Evolutionary conservation across 1,139 yeast species (phyloP), one percentile per base, ranked within the genome.

Genomic region (Kluyveromyces sp.): DNA sequence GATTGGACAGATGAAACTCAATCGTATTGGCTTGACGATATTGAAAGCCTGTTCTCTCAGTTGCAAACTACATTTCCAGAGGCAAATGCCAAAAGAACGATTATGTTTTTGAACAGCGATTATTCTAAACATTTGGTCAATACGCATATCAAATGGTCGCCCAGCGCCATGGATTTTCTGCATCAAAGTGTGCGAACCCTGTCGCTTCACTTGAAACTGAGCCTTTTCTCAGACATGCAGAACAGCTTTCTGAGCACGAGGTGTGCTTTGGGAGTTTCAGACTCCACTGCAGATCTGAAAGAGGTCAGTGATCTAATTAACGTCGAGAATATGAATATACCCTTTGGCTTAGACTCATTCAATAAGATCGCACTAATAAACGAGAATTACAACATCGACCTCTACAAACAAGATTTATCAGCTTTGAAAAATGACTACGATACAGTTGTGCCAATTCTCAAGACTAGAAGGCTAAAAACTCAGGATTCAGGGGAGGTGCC

Each of bases 331-430:
- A 57, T 80, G 15, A 56, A 67, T 30, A 69, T 83, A 1, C 80
- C 82, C 0, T 45, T 50, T 9, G 75, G 73, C 0, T 66, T 73
- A 64, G 87, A 80, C 49, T 63, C 77, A 3, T 67, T 72, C 68
- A 65, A 67, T 18, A 73, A 76, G 49, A 77, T 80, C 19, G 53
- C 63, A 13, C 64, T 78, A 0, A 51, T 77, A 22, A 69, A 74
- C 42, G 69, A 63, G 7, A 41, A 37, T 4, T 46, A 44, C 29
- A 46, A 46, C 11, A 40, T 42, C 9, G 18, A 25, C n/a, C 20
- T 32, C 4, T 35, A 35, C 19, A 35, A 13, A 7, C 12, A 25
- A 15, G 28, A 35, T 25, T 2, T 35, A 15, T 11, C 18, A 3
- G 25, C 9, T 12, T 19, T 33, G 26, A 18, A 11, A 12, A 16